Evolutionary conservation across 108 stramenopile species (phyloP).

Genomic region (Cyclotella baltica): DNA sequence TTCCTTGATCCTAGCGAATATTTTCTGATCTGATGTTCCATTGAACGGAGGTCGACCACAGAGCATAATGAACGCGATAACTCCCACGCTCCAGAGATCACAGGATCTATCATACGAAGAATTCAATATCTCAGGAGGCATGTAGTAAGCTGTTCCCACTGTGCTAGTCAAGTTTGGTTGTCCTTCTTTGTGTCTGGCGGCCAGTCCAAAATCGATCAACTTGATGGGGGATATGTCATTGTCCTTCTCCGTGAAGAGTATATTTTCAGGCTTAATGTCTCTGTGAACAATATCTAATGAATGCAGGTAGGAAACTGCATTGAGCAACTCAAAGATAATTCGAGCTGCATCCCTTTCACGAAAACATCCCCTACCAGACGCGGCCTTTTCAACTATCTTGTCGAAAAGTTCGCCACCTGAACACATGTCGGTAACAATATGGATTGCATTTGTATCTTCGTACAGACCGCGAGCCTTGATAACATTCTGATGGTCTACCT

Average conservation of each 20-base stretch:
- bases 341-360: conserved; percentile 35
- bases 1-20: conserved; percentile 47
- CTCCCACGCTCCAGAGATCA: conserved; percentile 85
- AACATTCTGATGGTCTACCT: conserved; percentile 57
- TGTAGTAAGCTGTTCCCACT: conserved; percentile 45
- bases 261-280: conserved; percentile 74
- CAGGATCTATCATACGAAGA: conserved; percentile 40
- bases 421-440: conserved; percentile 69
- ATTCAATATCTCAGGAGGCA: conserved; percentile 58
- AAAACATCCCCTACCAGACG: conserved; percentile 26
- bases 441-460: conserved; percentile 57
- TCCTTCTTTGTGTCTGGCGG: conserved; percentile 13
- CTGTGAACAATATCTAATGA: conserved; percentile 62
- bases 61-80: conserved; percentile 80
- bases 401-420: conserved; percentile 70
- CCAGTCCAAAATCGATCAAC: conserved; percentile 73
- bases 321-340: conserved; percentile 60
- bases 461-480: conserved; percentile 56
- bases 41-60: conserved; percentile 87
- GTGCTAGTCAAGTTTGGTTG: background rate
- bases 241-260: conserved; percentile 15
- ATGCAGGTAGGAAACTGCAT: conserved; percentile 73
- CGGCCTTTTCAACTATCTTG: conserved; percentile 49
- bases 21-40: conserved; percentile 58
- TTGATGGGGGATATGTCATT: conserved; percentile 46